A percentile compares a stretch with the other conserved stretches of the same genome.
Evolutionary conservation across 2,329 filamentous ascomycete genomes (phyloP).

Genomic region (Arthrobotrys iridis): DNA sequence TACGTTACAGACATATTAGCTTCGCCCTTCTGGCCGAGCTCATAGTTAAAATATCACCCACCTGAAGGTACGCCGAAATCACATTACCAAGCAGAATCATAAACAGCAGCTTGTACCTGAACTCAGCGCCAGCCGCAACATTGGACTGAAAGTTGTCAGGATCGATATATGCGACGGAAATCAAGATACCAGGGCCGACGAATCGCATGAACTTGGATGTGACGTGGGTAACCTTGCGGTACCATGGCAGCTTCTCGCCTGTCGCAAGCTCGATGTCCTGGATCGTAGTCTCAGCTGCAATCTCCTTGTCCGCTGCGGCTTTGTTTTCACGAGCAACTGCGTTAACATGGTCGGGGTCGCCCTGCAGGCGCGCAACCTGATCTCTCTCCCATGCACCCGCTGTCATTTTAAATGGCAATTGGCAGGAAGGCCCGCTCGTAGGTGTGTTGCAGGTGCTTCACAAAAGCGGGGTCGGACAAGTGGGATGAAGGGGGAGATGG

Average conservation of each 20-base stretch:
- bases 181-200: slow-evolving; percentile 58
- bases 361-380: slow-evolving; percentile 47
- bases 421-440: not conserved
- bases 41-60: not conserved
- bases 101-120: slow-evolving; percentile 52
- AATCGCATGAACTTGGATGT: slow-evolving; percentile 57
- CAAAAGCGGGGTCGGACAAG: slow-evolving; percentile 31
- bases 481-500: slow-evolving; percentile 13
- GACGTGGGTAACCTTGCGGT: slow-evolving; percentile 43
- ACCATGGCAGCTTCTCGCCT: slow-evolving; percentile 49
- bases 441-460: slow-evolving; percentile 36
- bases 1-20: not conserved
- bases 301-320: slow-evolving; percentile 4
- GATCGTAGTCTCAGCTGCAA: slow-evolving; percentile 37
- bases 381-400: slow-evolving; percentile 42
- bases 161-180: slow-evolving; percentile 59
- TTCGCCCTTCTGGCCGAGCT: not conserved
- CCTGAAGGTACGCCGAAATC: slow-evolving; percentile 52
- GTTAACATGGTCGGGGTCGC: slow-evolving; percentile 41
- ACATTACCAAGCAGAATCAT: slow-evolving; percentile 54
- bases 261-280: slow-evolving; percentile 48
- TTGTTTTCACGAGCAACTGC: slow-evolving; percentile 42
- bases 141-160: slow-evolving; percentile 59
- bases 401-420: slow-evolving; percentile 29
- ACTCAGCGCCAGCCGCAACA: slow-evolving; percentile 50